Evolutionary conservation across 352 stramenopile species (phyloP), one percentile per base, ranked within the genome.

Genomic region (Phytophthora pinifolia): DNA sequence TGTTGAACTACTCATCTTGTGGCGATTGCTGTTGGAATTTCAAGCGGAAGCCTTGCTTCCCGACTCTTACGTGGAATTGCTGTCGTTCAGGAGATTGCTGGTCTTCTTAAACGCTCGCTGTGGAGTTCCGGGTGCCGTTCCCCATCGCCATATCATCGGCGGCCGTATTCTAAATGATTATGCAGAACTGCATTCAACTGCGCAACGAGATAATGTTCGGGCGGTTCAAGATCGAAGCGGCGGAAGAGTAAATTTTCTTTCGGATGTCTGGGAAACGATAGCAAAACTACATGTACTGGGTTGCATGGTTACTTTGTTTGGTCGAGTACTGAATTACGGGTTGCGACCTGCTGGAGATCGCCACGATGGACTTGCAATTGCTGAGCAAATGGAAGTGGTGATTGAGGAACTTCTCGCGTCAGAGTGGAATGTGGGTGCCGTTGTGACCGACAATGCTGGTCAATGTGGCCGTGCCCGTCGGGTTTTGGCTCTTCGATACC

Each of bases 171-270:
- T 61, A 12, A 20, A 49, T 8, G 53, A 54, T 31, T 54, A 50
- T 38, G 44, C 35, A 10, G 37, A 45, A 2, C 9, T 49, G 20
- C 36, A 54, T 14, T 48, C 45, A 1, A 31, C 32, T 12, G 44
- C 49, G 32, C 43, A 61, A 32, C 53, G 36, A 6, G 9, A 61
- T 13, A 36, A 30, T 29, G 43, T 54, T 25, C 1, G 25, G 18
- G 10, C 29, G 6, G 22, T 54, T 1, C 53, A 54, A 12, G 36
- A 54, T 18, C 29, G n/a, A 49, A 50, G 35, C 9, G 53, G 53
- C 27, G 53, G 44, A 37, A 61, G 53, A 22, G 35, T 44, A 20
- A 46, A 60, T 32, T 51, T 60, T 4, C n/a, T 53, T 4, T 60
- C 34, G 6, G 52, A 60, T 47, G 35, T 53, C 0, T 60, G 52